Percentiles rank a stretch among this genome's conserved stretches.
These are phyloP conservation scores for Boletales sp. DNA, from an alignment of 768 basidiomycete genomes.

Conservation along the genomic window DNA sequence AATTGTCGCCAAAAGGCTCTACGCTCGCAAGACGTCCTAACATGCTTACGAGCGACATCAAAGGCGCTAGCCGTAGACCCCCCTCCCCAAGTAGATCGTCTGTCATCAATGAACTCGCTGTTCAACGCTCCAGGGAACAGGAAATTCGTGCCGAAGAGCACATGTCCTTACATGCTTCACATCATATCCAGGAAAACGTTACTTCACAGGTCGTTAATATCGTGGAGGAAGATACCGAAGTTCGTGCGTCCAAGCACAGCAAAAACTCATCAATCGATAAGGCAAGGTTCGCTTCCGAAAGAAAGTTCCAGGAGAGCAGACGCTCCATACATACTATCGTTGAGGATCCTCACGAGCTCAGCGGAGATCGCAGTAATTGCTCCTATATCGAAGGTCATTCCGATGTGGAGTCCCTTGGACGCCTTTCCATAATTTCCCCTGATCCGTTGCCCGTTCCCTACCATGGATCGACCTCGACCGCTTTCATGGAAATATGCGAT, in stretches of 20 bases:
- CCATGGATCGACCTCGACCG: constrained; percentile 33
- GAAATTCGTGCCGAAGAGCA: constrained; percentile 20
- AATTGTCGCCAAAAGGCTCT: constrained; percentile 6
- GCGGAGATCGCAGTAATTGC: constrained; percentile 11
- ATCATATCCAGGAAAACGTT: constrained; percentile 13
- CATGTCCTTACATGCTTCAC: constrained; percentile 5
- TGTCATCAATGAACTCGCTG: constrained; percentile 6
- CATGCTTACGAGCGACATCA: constrained; percentile 7
- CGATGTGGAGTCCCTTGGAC: constrained; percentile 21
- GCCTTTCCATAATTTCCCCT: constrained; percentile 35
- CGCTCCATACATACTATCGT: constrained; percentile 27
- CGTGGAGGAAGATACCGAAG: constrained; percentile 12
- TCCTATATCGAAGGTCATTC: constrained; percentile 17
- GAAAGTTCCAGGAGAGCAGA: constrained; percentile 18
- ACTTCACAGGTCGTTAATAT: constrained; percentile 5
- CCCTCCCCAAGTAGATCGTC: constrained; percentile 14
- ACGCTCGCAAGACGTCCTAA: constrained; percentile 19
- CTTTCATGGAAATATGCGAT: constrained; percentile 32
- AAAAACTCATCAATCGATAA: constrained; percentile 17
- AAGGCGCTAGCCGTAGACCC: not conserved
- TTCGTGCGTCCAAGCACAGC: constrained; percentile 7
- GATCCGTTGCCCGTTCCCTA: constrained; percentile 47
- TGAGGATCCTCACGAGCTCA: constrained; percentile 25
- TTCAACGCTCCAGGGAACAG: constrained; percentile 9
- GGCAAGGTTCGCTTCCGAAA: constrained; percentile 12